These are phyloP conservation scores for Rosellinia necatrix DNA, from an alignment of 2,329 filamentous ascomycete genomes.

Conservation along the genomic window DNA sequence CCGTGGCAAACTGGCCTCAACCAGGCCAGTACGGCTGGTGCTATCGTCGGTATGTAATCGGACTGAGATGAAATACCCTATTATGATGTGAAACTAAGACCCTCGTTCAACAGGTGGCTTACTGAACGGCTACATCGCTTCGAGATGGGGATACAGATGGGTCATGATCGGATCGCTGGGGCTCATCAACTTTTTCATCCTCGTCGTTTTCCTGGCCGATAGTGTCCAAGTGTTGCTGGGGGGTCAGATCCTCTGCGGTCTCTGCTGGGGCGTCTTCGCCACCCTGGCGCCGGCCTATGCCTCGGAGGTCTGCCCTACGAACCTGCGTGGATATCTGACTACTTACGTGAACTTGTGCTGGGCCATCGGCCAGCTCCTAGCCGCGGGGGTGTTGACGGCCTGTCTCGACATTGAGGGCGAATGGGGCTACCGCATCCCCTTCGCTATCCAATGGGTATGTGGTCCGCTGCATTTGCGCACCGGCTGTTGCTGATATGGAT, in stretches of 20 bases:
- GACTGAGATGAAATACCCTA: neutral
- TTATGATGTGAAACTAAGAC: neutral
- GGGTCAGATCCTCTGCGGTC: constrained; percentile 40
- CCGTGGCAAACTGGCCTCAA: constrained; percentile 40
- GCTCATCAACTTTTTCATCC: constrained; percentile 38
- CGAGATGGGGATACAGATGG: constrained; percentile 38
- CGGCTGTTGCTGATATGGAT: neutral
- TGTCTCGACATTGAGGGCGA: constrained; percentile 43
- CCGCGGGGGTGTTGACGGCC: constrained; percentile 46
- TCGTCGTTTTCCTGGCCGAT: constrained; percentile 38
- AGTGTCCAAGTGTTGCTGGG: constrained; percentile 32
- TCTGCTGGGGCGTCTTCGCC: constrained; percentile 41
- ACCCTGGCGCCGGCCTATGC: constrained; percentile 43
- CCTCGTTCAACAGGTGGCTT: constrained; percentile 31
- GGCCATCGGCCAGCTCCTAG: constrained; percentile 49
- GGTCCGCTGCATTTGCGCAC: neutral
- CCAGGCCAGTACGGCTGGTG: constrained; percentile 39
- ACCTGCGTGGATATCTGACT: constrained; percentile 45
- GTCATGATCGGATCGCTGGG: constrained; percentile 39
- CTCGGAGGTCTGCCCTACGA: constrained; percentile 43
- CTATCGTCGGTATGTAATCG: constrained; percentile 36
- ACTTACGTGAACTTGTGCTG: constrained; percentile 54
- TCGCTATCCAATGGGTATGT: constrained; percentile 49
- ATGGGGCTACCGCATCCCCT: constrained; percentile 51
- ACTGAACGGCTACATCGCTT: constrained; percentile 39